Conservation (phyloP, 768 basidiomycete species). For the Rubroboletus pulcherrimus region DNA sequence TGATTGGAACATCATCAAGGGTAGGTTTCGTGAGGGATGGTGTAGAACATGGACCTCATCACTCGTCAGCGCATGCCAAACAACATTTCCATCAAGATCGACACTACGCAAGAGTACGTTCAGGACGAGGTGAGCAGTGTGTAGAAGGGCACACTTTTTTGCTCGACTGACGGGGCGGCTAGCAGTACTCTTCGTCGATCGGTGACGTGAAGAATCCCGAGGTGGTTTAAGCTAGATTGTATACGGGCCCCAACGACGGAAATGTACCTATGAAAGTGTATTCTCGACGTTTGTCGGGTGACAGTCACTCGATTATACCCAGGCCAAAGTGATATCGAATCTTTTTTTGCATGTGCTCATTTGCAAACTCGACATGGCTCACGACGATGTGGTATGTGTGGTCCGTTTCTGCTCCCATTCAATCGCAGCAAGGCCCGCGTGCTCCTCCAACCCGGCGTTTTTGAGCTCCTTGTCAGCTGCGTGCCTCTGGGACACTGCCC, state of each 20-base stretch:
- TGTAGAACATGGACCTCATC: background rate
- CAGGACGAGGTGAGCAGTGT: slow-evolving; percentile 33
- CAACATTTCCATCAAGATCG: slow-evolving; percentile 57
- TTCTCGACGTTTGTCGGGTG: no score
- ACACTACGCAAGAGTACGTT: slow-evolving; percentile 52
- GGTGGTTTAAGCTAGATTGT: background rate
- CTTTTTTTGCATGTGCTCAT: no score
- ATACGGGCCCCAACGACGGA: background rate
- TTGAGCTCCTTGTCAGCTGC: no score
- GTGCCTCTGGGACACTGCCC: no score
- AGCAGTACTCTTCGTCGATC: background rate
- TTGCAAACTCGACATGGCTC: no score
- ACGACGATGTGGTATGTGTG: no score
- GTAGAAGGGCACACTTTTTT: background rate
- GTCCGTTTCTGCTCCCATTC: no score
- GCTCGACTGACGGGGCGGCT: background rate
- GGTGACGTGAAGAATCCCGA: slow-evolving; percentile 2
- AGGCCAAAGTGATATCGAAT: no score
- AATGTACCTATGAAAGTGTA: no score
- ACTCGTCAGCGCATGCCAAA: slow-evolving; percentile 27
- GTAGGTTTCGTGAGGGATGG: background rate
- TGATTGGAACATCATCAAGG: background rate
- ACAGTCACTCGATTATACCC: no score
- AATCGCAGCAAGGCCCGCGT: no score
- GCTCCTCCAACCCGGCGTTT: no score